Base-by-base conservation (phyloP, 2,329 filamentous ascomycete genomes). In the Penicillium sp. region DNA sequence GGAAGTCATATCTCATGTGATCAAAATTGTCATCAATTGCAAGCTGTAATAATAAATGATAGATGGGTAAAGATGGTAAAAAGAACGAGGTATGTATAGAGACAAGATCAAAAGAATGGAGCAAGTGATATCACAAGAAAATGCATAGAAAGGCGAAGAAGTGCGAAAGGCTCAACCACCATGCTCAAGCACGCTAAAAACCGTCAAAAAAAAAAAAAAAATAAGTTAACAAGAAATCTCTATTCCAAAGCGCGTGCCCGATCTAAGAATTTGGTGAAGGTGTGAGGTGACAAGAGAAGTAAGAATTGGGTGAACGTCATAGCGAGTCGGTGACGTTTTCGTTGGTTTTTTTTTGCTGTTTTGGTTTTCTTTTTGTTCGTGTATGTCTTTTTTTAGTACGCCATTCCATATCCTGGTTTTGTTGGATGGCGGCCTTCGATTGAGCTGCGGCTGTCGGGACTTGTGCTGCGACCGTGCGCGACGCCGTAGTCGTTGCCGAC, bases 331-430 rank as follows among this genome's bases (percentile, higher is more conserved):
- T 53, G 50, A 53, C 46, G 50, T 32, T 31, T 34, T 44, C 45
- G 45, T 44, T 43, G 18, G 40, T 46, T 18, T 13, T 24, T 50
- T 44, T 45, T 51, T 38, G 18, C 1, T 27, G 1, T 29, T 18
- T 11, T 16, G 42, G 41, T 39, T 46, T 51, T 27, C 10, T 22
- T 41, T 32, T 53, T 27, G 24, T 6, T 48, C n/a, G 5, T 8
- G 49, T 13, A 32, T 44, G 27, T 45, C 38, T 62, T 27, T 63
- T 42, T 62, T 27, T 63, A 71, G 53, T 69, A 68, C 46, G 70
- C 69, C 59, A 71, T 66, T 40, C 71, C 71, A 55, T 70, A 72
- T n/a, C 63, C 68, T 29, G 69, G 64, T 22, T 57, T 60, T 6
- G 67, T 67, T 21, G 65, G 61, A 39, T 62, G 57, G 27, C 62